Evolutionary conservation across 148 eudicot genomes (phyloP).

Genomic region (Fagopyrum esculentum): DNA sequence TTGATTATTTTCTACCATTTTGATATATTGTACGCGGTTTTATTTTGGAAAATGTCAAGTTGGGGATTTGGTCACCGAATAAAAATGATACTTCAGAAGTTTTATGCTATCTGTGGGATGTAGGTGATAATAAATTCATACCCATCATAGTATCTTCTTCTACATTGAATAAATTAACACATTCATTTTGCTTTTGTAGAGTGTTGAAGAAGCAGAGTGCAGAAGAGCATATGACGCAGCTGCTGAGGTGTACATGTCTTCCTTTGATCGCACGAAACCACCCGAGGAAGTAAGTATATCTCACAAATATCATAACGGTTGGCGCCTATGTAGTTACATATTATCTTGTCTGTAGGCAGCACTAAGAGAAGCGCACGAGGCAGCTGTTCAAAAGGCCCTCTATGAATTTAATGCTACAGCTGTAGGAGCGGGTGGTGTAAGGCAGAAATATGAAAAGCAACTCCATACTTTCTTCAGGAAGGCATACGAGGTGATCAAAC

Average conservation of each 20-base stretch:
- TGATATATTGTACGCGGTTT: not conserved
- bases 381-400: conserved; percentile 56
- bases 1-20: not conserved
- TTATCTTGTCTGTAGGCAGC: conserved; percentile 42
- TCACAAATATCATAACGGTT: conserved; percentile 10
- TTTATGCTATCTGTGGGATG: not conserved
- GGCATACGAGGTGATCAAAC: conserved; percentile 71
- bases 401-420: conserved; percentile 66
- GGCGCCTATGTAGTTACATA: conserved; percentile 12
- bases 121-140: not conserved
- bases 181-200: conserved; percentile 27
- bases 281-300: conserved; percentile 82
- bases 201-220: conserved; percentile 97
- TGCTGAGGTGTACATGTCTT: conserved; percentile 73
- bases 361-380: conserved; percentile 86
- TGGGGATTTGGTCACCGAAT: not conserved
- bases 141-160: not conserved
- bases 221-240: conserved; percentile 82
- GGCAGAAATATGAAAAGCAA: conserved; percentile 83
- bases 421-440: conserved; percentile 67
- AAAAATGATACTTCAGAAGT: not conserved
- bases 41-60: not conserved
- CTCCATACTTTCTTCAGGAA: conserved; percentile 61
- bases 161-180: not conserved
- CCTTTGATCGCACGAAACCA: conserved; percentile 82